Conservation (phyloP, 1,284 basidiomycete genomes). For the Agroathelia rolfsii region DNA sequence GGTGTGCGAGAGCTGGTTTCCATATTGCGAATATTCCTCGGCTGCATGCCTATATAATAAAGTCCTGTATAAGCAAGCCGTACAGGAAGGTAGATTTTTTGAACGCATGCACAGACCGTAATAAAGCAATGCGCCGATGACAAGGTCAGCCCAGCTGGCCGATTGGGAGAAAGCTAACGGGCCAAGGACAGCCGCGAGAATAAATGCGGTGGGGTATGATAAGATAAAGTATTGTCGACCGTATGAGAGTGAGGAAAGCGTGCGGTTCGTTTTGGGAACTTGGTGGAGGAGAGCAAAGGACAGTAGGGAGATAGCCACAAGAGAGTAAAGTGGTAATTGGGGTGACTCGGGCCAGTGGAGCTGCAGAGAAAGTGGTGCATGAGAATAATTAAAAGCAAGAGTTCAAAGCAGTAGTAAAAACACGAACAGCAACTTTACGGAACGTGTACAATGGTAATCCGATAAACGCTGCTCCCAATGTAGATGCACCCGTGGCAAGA, state of each 20-base stretch:
- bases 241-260: slow-evolving; percentile 36
- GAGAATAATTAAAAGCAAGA: slow-evolving; percentile 8
- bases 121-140: slow-evolving; percentile 42
- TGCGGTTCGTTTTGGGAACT: slow-evolving; percentile 39
- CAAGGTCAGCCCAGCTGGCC: slow-evolving; percentile 44
- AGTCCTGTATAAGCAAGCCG: slow-evolving; percentile 4
- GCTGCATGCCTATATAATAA: slow-evolving; percentile 42
- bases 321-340: slow-evolving; percentile 40
- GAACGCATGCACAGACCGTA: slow-evolving; percentile 36
- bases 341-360: slow-evolving; percentile 26
- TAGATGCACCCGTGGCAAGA: slow-evolving; percentile 41
- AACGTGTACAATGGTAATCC: slow-evolving; percentile 55
- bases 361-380: slow-evolving; percentile 16
- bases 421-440: slow-evolving; percentile 45
- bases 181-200: slow-evolving; percentile 38
- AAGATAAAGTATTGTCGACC: slow-evolving; percentile 41
- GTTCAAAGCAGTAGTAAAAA: background rate
- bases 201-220: slow-evolving; percentile 40
- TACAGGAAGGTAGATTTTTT: background rate
- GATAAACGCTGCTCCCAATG: slow-evolving; percentile 52
- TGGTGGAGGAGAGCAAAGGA: slow-evolving; percentile 50
- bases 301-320: slow-evolving; percentile 48
- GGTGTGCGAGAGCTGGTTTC: slow-evolving; percentile 41
- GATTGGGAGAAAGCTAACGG: slow-evolving; percentile 42
- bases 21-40: slow-evolving; percentile 33